Evolutionary conservation across 345 rosid species (phyloP).

Genomic region (Gossypium longicalyx): DNA sequence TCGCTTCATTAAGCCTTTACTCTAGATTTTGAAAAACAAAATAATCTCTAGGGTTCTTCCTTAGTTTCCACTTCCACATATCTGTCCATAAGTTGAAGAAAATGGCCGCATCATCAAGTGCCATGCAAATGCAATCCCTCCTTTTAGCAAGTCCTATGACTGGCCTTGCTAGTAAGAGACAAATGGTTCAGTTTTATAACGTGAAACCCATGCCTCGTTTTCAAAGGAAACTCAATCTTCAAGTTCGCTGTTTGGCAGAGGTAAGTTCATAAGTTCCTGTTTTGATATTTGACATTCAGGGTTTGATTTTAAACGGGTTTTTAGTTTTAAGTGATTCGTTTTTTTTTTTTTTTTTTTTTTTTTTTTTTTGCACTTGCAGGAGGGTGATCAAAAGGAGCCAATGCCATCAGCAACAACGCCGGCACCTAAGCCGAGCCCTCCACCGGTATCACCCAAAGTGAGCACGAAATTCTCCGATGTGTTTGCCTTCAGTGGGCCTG

Average conservation of each 20-base stretch:
- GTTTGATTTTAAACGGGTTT: not conserved
- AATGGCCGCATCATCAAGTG: slow-evolving; percentile 39
- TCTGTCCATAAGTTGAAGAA: not conserved
- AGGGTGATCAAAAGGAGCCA: not conserved
- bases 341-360: too few species aligned
- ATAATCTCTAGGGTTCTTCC: not conserved
- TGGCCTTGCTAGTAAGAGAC: slow-evolving; percentile 20
- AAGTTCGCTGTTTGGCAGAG: slow-evolving; percentile 42
- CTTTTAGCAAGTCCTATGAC: slow-evolving; percentile 28
- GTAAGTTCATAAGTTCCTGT: slow-evolving; percentile 18
- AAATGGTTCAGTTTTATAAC: slow-evolving; percentile 19
- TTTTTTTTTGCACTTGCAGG: not conserved
- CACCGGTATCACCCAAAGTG: slow-evolving; percentile 26
- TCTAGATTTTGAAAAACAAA: too few species aligned
- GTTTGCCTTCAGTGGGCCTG: slow-evolving; percentile 77
- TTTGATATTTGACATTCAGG: not conserved
- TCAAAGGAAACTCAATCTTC: slow-evolving; percentile 22
- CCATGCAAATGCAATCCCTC: slow-evolving; percentile 49
- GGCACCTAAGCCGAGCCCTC: not conserved
- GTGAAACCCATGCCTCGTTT: slow-evolving; percentile 19
- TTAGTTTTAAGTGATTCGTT: not conserved
- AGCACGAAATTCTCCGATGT: slow-evolving; percentile 57
- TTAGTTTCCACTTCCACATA: not conserved
- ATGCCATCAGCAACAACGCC: not conserved
- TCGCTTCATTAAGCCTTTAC: not conserved